These are phyloP conservation scores for Hericium erinaceus DNA, from an alignment of 768 basidiomycete genomes.

Conservation along the genomic window DNA sequence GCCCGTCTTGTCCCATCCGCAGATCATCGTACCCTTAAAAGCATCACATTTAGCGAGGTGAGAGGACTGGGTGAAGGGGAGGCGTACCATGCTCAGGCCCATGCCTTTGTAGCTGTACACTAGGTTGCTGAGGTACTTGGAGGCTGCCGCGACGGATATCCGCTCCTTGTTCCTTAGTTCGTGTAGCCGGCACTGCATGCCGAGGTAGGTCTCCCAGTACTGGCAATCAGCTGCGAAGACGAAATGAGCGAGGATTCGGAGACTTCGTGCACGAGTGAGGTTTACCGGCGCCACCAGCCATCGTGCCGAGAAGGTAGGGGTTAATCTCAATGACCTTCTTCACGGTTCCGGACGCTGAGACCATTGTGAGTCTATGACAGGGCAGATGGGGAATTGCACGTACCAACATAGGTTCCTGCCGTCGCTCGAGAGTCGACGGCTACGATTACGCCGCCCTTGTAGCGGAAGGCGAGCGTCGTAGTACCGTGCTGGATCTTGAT, in stretches of 20 bases:
- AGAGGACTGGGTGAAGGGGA: background rate
- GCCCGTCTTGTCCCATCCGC: constrained; percentile 99
- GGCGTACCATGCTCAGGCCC: constrained; percentile 94
- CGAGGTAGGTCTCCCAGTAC: constrained; percentile 98
- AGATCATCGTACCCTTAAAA: constrained; percentile 93
- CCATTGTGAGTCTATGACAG: background rate
- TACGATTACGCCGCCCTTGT: constrained; percentile 95
- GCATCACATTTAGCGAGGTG: background rate
- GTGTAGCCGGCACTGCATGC: constrained; percentile 93
- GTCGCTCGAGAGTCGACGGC: constrained; percentile 98
- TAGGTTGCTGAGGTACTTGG: constrained; percentile 94
- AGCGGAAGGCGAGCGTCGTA: constrained; percentile 95
- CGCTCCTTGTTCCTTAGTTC: constrained; percentile 94
- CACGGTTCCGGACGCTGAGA: constrained; percentile 85
- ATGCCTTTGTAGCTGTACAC: constrained; percentile 98
- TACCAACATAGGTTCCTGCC: constrained; percentile 94
- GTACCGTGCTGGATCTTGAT: constrained; percentile 99
- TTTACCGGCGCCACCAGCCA: constrained; percentile 97
- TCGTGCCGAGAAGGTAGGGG: constrained; percentile 95
- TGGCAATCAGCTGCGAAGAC: constrained; percentile 74
- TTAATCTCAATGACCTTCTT: constrained; percentile 99
- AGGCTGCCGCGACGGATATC: constrained; percentile 98
- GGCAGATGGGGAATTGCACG: constrained; percentile 16
- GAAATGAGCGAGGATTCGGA: background rate
- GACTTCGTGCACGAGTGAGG: constrained; percentile 7